phyloP scores from a whole-genome alignment of 176 grass and related monocot genomes.

The Tillandsia fasciculata region DNA sequence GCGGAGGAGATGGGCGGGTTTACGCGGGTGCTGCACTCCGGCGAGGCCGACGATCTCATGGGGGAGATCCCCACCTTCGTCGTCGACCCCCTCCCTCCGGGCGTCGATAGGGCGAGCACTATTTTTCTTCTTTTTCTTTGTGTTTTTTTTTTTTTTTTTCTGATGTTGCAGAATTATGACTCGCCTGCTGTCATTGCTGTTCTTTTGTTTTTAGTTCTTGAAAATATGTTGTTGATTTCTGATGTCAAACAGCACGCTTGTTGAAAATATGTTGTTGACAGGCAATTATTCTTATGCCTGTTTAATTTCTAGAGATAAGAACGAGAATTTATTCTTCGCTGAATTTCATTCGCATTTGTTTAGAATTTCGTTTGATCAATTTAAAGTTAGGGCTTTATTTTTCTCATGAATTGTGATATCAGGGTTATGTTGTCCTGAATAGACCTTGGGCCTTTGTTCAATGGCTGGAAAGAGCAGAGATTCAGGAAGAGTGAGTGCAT shows the following conservation, averaged over 20 bases:
- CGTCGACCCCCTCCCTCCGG: constrained; percentile 55
- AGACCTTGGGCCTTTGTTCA: constrained; percentile 99
- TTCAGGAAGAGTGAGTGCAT: constrained; percentile 70
- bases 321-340: no score
- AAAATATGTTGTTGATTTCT: no score
- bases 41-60: constrained; percentile 58
- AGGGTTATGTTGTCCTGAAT: constrained; percentile 95
- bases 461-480: constrained; percentile 65
- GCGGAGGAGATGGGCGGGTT: constrained; percentile 79
- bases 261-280: no score
- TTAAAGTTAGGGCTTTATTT: background rate
- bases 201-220: background rate
- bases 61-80: constrained; percentile 92
- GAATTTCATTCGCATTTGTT: background rate
- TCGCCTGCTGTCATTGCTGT: background rate
- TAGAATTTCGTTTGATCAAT: background rate
- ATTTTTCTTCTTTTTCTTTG: background rate
- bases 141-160: background rate
- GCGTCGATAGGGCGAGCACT: constrained; percentile 51
- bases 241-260: no score
- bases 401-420: constrained; percentile 14
- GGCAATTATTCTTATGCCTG: no score
- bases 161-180: background rate
- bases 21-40: constrained; percentile 78
- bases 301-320: no score